Conservation (phyloP, 108 stramenopile genomes). For the Discostella stelligeroides region DNA sequence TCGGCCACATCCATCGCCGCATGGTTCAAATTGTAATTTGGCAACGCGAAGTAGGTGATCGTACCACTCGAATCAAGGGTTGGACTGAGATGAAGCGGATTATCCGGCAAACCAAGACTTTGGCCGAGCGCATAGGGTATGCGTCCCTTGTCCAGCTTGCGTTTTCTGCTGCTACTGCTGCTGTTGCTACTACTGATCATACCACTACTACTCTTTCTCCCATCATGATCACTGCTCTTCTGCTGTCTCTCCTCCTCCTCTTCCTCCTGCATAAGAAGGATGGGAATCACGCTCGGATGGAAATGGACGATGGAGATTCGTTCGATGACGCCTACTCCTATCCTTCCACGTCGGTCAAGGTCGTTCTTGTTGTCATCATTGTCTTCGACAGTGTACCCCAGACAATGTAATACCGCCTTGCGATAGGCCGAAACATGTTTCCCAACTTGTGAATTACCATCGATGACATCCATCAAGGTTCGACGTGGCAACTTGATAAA, state of each 20-base stretch:
- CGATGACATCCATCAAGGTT: too few species aligned
- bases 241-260: neutral
- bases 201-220: too few species aligned
- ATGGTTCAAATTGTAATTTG: constrained; percentile 11
- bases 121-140: constrained; percentile 1
- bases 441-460: neutral
- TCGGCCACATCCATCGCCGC: constrained; percentile 1
- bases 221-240: too few species aligned
- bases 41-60: constrained; percentile 10
- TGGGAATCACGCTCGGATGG: constrained; percentile 7
- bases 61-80: neutral
- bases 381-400: neutral
- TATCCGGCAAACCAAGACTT: neutral
- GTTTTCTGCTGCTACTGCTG: too few species aligned
- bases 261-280: neutral
- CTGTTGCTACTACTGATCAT: too few species aligned
- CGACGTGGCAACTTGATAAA: too few species aligned
- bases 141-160: constrained; percentile 9
- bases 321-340: neutral
- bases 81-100: constrained; percentile 11
- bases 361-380: too few species aligned
- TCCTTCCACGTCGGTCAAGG: neutral
- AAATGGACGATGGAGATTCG: constrained; percentile 12
- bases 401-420: neutral
- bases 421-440: neutral